These are phyloP conservation scores for Saccharomycopsis hybrid DNA, from an alignment of 1,139 yeast species.

Conservation along the genomic window DNA sequence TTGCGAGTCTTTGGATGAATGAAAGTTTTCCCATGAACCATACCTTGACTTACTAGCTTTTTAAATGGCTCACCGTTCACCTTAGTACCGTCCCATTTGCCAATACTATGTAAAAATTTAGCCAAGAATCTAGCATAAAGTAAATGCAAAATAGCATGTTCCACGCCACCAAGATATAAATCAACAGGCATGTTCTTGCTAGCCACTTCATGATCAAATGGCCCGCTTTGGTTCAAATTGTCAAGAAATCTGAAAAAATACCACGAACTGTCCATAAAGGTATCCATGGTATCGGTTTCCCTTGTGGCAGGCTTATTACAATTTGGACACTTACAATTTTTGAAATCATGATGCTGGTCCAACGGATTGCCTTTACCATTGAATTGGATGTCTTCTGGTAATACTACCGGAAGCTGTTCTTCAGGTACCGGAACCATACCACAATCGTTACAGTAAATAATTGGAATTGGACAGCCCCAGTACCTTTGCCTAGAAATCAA, in stretches of 20 bases:
- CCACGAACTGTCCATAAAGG: slow-evolving; percentile 98
- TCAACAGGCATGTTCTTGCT: slow-evolving; percentile 71
- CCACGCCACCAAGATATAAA: slow-evolving; percentile 89
- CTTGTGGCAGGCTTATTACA: slow-evolving; percentile 73
- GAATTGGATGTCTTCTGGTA: slow-evolving; percentile 46
- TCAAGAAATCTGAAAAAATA: slow-evolving; percentile 83
- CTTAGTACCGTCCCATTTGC: slow-evolving; percentile 49
- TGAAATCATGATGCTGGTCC: slow-evolving; percentile 61
- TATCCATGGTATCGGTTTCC: slow-evolving; percentile 98
- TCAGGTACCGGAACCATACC: slow-evolving; percentile 92
- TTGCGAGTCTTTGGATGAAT: slow-evolving; percentile 65
- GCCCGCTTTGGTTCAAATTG: slow-evolving; percentile 46
- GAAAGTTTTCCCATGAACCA: slow-evolving; percentile 92
- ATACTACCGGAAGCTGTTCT: slow-evolving; percentile 67
- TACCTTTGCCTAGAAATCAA: slow-evolving; percentile 87
- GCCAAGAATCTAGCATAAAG: slow-evolving; percentile 79
- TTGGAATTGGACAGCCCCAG: slow-evolving; percentile 99
- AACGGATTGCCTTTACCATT: slow-evolving; percentile 67
- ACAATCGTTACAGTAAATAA: slow-evolving; percentile 76
- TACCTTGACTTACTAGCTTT: slow-evolving; percentile 84
- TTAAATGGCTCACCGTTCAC: slow-evolving; percentile 70
- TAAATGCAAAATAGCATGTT: slow-evolving; percentile 90
- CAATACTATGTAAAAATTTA: slow-evolving; percentile 63
- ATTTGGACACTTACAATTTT: slow-evolving; percentile 69
- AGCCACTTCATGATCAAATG: slow-evolving; percentile 51